Conservation (phyloP, 352 stramenopile genomes). For the Hyaloperonospora arabidopsidis region DNA sequence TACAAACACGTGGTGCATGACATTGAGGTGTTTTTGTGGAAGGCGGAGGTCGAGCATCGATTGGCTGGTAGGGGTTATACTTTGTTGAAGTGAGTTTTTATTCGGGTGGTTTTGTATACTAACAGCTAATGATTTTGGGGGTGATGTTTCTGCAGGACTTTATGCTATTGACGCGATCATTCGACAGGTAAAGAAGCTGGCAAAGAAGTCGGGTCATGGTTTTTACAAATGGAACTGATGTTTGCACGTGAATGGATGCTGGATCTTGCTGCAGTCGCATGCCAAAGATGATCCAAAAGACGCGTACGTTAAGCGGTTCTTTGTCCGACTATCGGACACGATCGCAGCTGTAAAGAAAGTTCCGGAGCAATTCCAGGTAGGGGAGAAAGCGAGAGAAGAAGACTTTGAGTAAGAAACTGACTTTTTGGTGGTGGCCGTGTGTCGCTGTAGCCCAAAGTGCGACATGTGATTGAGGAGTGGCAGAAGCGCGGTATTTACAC, state of each 20-base stretch:
- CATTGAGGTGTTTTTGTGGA: slow-evolving; percentile 80
- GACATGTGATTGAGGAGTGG: slow-evolving; percentile 75
- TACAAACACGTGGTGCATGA: slow-evolving; percentile 86
- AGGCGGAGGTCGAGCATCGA: slow-evolving; percentile 70
- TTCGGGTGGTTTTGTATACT: not conserved
- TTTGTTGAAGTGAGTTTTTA: slow-evolving; percentile 3
- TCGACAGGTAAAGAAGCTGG: slow-evolving; percentile 34
- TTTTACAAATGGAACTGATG: not conserved
- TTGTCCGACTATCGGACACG: slow-evolving; percentile 65
- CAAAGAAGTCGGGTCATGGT: slow-evolving; percentile 3
- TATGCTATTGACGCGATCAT: slow-evolving; percentile 84
- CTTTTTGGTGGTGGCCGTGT: not conserved
- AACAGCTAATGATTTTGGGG: too few relatives aligned
- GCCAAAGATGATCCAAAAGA: slow-evolving; percentile 59
- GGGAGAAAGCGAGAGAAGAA: slow-evolving; percentile 1
- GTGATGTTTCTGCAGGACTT: slow-evolving; percentile 40
- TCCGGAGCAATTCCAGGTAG: slow-evolving; percentile 50
- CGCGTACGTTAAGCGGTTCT: slow-evolving; percentile 69
- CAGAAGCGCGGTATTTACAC: slow-evolving; percentile 65
- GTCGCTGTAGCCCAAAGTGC: slow-evolving; percentile 38
- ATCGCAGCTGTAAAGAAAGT: slow-evolving; percentile 66
- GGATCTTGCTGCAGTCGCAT: slow-evolving; percentile 37
- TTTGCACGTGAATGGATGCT: not conserved
- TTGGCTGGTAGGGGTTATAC: slow-evolving; percentile 42
- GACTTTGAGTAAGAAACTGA: slow-evolving; percentile 3